phyloP scores from a whole-genome alignment of 305 asterid species.

The Fraxinus paxiana region DNA sequence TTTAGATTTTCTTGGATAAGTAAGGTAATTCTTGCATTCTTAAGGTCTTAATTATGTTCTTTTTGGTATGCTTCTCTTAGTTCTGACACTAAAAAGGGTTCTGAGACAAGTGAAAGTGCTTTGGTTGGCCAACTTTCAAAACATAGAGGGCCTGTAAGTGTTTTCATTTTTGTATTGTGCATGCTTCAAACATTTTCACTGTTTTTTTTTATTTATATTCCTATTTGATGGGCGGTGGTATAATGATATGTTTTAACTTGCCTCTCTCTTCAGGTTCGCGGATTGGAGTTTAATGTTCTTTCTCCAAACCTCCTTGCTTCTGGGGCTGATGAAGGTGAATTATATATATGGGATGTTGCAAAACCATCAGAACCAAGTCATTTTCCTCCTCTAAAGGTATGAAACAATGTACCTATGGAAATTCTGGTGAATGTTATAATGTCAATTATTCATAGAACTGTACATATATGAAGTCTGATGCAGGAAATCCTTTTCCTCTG shows the following conservation, averaged over 20 bases:
- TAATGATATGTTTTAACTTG: conserved; percentile 10
- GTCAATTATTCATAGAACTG: neutral
- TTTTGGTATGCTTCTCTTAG: conserved; percentile 35
- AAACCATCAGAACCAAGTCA: conserved; percentile 74
- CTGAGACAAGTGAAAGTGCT: conserved; percentile 59
- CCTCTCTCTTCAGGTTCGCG: conserved; percentile 63
- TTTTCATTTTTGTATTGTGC: conserved; percentile 6
- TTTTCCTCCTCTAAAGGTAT: conserved; percentile 89
- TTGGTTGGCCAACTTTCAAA: conserved; percentile 61
- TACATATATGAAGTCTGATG: neutral
- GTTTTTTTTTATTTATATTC: neutral
- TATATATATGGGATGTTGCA: conserved; percentile 86
- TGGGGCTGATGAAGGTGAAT: conserved; percentile 99
- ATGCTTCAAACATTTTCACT: neutral
- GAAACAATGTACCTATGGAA: conserved; percentile 3
- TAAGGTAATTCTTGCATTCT: no score
- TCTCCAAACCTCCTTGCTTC: conserved; percentile 83
- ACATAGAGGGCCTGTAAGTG: conserved; percentile 84
- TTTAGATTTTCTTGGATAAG: neutral
- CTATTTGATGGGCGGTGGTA: conserved; percentile 17
- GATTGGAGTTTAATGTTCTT: conserved; percentile 69
- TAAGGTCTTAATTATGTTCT: conserved; percentile 20
- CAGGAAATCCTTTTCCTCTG: conserved; percentile 2
- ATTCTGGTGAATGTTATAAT: conserved; percentile 13
- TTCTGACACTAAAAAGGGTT: conserved; percentile 42